phyloP scores from a whole-genome alignment of 352 stramenopile species.

The Globisporangium paroecandrum region DNA sequence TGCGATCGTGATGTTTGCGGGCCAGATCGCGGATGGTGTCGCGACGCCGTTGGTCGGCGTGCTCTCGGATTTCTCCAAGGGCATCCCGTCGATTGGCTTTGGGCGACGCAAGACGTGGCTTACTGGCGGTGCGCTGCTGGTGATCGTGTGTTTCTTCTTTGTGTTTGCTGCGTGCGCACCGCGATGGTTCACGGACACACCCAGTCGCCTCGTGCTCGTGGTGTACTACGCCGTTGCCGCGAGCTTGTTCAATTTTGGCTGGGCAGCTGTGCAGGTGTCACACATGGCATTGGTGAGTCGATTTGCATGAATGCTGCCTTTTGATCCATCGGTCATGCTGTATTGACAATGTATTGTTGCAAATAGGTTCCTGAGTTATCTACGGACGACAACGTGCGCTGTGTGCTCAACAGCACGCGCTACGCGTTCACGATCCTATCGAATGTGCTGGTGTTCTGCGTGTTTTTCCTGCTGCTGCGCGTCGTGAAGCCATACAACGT shows the following conservation, averaged over 20 bases:
- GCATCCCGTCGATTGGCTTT: constrained; percentile 58
- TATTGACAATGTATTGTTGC: neutral
- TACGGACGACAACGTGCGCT: constrained; percentile 71
- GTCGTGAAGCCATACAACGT: constrained; percentile 59
- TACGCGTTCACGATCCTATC: constrained; percentile 87
- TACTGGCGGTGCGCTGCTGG: constrained; percentile 58
- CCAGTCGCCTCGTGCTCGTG: constrained; percentile 57
- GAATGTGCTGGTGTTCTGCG: constrained; percentile 82
- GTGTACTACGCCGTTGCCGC: constrained; percentile 75
- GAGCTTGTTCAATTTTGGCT: constrained; percentile 83
- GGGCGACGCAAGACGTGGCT: constrained; percentile 78
- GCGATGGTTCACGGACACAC: constrained; percentile 46
- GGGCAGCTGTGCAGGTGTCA: constrained; percentile 79
- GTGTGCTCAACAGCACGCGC: constrained; percentile 75
- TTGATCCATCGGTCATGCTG: neutral
- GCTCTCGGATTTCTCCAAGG: constrained; percentile 63
- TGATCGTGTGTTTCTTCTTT: constrained; percentile 84
- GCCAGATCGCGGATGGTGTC: constrained; percentile 78
- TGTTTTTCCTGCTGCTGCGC: constrained; percentile 68
- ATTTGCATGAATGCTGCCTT: neutral
- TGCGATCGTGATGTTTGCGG: constrained; percentile 84
- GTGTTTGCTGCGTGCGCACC: constrained; percentile 71
- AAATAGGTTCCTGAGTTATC: constrained; percentile 69
- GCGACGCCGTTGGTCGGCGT: constrained; percentile 79
- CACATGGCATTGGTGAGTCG: constrained; percentile 78